These are phyloP conservation scores for Cucumis cinereus DNA, from an alignment of 306 rosid species.

Conservation along the genomic window DNA sequence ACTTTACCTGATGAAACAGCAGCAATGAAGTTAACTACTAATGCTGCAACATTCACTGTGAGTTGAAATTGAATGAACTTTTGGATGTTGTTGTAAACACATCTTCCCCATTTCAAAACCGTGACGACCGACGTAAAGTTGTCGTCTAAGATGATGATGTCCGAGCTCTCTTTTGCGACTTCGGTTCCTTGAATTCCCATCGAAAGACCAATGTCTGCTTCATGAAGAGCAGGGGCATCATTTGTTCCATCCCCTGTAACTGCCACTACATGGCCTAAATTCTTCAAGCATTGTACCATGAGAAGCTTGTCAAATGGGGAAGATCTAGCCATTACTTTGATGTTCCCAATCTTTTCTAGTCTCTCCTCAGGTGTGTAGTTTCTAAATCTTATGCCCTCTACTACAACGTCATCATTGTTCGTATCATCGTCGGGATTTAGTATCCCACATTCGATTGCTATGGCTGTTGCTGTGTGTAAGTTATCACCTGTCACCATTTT, in stretches of 20 bases:
- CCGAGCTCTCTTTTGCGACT: constrained; percentile 22
- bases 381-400: constrained; percentile 12
- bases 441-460: constrained; percentile 16
- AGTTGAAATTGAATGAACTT: constrained; percentile 21
- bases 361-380: constrained; percentile 16
- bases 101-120: constrained; percentile 18
- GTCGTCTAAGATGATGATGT: constrained; percentile 14
- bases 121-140: constrained; percentile 10
- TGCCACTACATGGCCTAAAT: constrained; percentile 18
- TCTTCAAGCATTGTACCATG: constrained; percentile 19
- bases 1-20: constrained; percentile 15
- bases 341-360: constrained; percentile 3
- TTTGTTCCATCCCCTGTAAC: constrained; percentile 21
- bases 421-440: not conserved
- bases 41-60: constrained; percentile 15
- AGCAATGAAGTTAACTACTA: constrained; percentile 9
- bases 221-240: constrained; percentile 19
- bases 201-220: constrained; percentile 21
- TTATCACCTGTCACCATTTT: constrained; percentile 20
- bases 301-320: constrained; percentile 17
- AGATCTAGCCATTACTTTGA: constrained; percentile 18
- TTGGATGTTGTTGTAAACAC: constrained; percentile 16
- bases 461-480: constrained; percentile 15
- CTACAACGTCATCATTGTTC: not conserved
- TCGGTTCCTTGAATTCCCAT: constrained; percentile 22